Evolutionary conservation across 2,329 filamentous ascomycete genomes (phyloP).

Genomic region (Paradendryphiella salina): DNA sequence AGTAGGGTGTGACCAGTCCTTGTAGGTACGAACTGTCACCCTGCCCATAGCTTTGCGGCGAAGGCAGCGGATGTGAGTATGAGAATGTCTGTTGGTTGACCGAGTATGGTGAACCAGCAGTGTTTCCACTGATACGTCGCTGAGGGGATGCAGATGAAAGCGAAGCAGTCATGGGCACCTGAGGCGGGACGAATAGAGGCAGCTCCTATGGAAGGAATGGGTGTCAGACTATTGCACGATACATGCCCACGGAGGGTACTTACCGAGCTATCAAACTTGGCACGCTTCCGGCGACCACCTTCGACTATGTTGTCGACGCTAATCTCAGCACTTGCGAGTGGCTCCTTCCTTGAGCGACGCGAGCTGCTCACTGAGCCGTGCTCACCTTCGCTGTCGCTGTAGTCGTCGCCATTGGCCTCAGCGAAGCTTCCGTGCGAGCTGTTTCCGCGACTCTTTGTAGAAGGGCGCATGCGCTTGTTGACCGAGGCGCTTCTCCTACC

Average conservation of each 20-base stretch:
- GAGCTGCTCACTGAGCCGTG: slow-evolving; percentile 71
- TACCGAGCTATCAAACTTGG: slow-evolving; percentile 96
- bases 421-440: slow-evolving; percentile 61
- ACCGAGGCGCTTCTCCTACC: slow-evolving; percentile 78
- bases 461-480: slow-evolving; percentile 69
- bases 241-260: slow-evolving; percentile 51
- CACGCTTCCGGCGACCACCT: slow-evolving; percentile 90
- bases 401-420: slow-evolving; percentile 66
- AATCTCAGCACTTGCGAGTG: slow-evolving; percentile 92
- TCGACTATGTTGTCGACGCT: slow-evolving; percentile 98
- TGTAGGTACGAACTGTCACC: slow-evolving; percentile 44
- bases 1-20: slow-evolving; percentile 45
- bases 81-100: slow-evolving; percentile 79
- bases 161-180: slow-evolving; percentile 85
- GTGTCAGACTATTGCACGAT: slow-evolving; percentile 29
- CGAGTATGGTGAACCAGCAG: slow-evolving; percentile 72
- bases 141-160: slow-evolving; percentile 95
- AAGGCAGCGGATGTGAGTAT: slow-evolving; percentile 76
- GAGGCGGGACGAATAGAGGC: slow-evolving; percentile 83
- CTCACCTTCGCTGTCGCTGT: slow-evolving; percentile 85
- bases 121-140: slow-evolving; percentile 75
- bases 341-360: slow-evolving; percentile 76
- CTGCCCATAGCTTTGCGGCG: slow-evolving; percentile 72
- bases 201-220: slow-evolving; percentile 68
- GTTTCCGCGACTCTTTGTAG: slow-evolving; percentile 67